phyloP scores from a whole-genome alignment of 495 filamentous ascomycete species.

The Penicillium maclennaniae region DNA sequence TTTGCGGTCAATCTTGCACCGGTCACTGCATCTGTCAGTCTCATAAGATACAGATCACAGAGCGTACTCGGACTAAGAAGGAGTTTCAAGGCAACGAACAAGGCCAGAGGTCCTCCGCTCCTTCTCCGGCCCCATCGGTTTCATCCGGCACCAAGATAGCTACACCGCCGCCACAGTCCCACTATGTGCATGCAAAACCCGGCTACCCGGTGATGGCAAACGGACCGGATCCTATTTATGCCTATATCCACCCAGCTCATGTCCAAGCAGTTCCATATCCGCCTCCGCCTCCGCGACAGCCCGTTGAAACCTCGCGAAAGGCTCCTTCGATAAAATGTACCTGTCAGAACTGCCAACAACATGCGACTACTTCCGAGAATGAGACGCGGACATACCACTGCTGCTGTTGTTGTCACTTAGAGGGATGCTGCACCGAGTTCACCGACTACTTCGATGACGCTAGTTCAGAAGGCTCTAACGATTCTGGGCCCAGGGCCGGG shows the following conservation, averaged over 20 bases:
- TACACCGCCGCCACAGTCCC: background rate
- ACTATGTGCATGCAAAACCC: background rate
- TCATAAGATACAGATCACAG: background rate
- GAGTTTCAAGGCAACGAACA: background rate
- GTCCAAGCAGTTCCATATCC: background rate
- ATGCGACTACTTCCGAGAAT: background rate
- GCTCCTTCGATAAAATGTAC: background rate
- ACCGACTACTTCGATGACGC: conserved; percentile 2
- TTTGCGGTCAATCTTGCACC: background rate
- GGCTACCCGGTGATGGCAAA: background rate
- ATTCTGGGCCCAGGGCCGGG: background rate
- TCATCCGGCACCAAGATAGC: background rate
- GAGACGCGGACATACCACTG: background rate
- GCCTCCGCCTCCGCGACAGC: background rate
- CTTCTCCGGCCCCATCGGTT: background rate
- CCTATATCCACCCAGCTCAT: background rate
- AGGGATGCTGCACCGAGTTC: background rate
- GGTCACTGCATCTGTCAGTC: background rate
- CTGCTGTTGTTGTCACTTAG: background rate
- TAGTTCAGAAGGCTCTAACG: conserved; percentile 5
- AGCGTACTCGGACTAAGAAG: background rate
- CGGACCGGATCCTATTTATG: background rate
- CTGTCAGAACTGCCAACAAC: background rate
- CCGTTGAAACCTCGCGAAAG: background rate
- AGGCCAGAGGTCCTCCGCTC: background rate